Percentiles rank a stretch among this genome's conserved stretches.
phyloP scores from a whole-genome alignment of 192 early-diverging fungal genomes.

The Dispira simplex region DNA sequence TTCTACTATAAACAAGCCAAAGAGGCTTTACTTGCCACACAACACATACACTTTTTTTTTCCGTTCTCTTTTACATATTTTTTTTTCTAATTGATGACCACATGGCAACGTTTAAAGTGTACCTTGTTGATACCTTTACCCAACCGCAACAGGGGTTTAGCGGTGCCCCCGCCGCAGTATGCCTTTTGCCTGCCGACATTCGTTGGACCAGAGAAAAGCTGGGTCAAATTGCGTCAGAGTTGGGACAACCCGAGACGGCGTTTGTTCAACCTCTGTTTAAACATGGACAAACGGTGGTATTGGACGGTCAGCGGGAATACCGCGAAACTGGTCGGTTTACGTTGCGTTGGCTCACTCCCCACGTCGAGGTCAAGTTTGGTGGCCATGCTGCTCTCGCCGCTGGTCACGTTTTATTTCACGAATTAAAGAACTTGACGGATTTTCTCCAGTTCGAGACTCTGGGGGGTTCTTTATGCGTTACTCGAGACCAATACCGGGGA shows the following conservation, averaged over 20 bases:
- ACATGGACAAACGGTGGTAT: background rate
- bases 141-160: conserved; percentile 14
- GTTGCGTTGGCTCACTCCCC: conserved; percentile 26
- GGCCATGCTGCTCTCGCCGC: conserved; percentile 21
- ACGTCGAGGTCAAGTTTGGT: conserved; percentile 22
- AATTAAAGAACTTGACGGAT: conserved; percentile 12
- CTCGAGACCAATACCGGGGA: background rate
- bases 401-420: conserved; percentile 16
- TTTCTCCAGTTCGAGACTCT: conserved; percentile 21
- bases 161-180: conserved; percentile 25
- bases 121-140: conserved; percentile 22
- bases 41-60: background rate
- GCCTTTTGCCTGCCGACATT: conserved; percentile 14
- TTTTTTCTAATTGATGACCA: background rate
- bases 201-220: conserved; percentile 12
- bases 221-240: conserved; percentile 20
- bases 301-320: conserved; percentile 9
- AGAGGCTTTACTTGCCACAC: no score
- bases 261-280: conserved; percentile 16
- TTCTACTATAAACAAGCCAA: no score
- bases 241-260: conserved; percentile 31
- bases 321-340: background rate
- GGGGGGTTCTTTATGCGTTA: conserved; percentile 15
- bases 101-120: conserved; percentile 18
- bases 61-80: background rate